Conservation (phyloP, 2,329 filamentous ascomycete species). For the Metarhizium brunneum region DNA sequence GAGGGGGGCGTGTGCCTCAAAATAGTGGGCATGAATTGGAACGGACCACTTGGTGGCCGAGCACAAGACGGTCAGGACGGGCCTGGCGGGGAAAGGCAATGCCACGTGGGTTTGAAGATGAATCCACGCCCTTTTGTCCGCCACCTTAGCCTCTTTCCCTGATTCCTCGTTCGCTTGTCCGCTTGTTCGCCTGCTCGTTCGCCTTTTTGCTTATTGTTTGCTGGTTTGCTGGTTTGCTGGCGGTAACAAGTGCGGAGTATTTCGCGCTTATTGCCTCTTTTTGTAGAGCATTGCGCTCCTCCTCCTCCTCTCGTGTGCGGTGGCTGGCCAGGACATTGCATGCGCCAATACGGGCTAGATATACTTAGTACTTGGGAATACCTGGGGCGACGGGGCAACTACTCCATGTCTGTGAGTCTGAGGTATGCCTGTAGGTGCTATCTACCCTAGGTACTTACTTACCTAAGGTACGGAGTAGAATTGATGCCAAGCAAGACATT, state of each 20-base stretch:
- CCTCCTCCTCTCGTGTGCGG: too few species aligned
- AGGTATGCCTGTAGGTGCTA: too few species aligned
- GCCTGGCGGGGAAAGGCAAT: slow-evolving; percentile 5
- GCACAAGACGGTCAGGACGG: too few species aligned
- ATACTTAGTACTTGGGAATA: too few species aligned
- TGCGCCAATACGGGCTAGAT: background rate
- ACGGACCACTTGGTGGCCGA: background rate
- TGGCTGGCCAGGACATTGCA: background rate
- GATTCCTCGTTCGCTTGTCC: background rate
- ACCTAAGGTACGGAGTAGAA: too few species aligned
- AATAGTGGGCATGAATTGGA: background rate
- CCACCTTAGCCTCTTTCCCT: background rate
- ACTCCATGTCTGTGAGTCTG: too few species aligned
- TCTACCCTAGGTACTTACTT: too few species aligned
- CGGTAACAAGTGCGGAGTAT: too few species aligned
- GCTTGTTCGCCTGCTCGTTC: too few species aligned
- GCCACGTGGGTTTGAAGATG: slow-evolving; percentile 11
- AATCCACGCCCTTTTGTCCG: background rate
- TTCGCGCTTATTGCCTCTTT: background rate
- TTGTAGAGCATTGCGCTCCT: background rate
- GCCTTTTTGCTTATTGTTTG: too few species aligned
- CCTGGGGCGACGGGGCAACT: too few species aligned
- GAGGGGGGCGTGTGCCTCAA: background rate
- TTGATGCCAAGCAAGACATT: too few species aligned
- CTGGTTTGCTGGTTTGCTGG: background rate